phyloP scores from a whole-genome alignment of 1,284 basidiomycete genomes.

The Blastosporella zonata region DNA sequence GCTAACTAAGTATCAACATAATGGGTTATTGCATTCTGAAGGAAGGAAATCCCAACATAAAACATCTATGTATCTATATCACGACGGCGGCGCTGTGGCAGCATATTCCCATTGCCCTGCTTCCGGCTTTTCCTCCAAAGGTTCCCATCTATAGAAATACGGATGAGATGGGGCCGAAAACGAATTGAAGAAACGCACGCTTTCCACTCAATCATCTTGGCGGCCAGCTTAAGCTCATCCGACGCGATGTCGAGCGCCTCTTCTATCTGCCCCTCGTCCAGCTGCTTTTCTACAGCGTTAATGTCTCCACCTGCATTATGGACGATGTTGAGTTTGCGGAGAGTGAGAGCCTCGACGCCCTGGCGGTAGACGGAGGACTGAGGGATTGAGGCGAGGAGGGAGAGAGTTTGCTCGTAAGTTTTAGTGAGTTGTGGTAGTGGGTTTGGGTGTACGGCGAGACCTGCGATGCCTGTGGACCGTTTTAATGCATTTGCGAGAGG shows the following conservation, averaged over 20 bases:
- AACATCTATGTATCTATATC: constrained; percentile 3
- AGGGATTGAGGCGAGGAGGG: constrained; percentile 71
- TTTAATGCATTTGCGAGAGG: constrained; percentile 71
- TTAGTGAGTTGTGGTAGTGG: constrained; percentile 77
- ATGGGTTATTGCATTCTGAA: not conserved
- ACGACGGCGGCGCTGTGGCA: constrained; percentile 33
- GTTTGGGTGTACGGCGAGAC: constrained; percentile 70
- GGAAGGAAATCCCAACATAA: not conserved
- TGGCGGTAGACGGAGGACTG: constrained; percentile 87
- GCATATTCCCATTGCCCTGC: constrained; percentile 88
- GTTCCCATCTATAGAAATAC: constrained; percentile 68
- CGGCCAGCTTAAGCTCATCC: constrained; percentile 77
- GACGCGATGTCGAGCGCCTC: constrained; percentile 81
- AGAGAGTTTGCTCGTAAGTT: constrained; percentile 81
- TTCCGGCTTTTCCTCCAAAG: constrained; percentile 77
- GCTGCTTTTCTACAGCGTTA: constrained; percentile 63
- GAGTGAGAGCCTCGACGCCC: constrained; percentile 85
- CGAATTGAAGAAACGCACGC: constrained; percentile 54
- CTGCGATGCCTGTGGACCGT: constrained; percentile 77
- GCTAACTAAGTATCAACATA: not conserved
- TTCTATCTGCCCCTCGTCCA: constrained; percentile 82
- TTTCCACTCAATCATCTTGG: constrained; percentile 94
- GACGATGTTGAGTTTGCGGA: constrained; percentile 76
- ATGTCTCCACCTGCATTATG: constrained; percentile 68
- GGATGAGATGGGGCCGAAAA: constrained; percentile 8